A percentile compares a stretch with the other conserved stretches of the same genome.
Conservation (phyloP, 2,329 filamentous ascomycete species). For the Beauveria pseudobassiana region DNA sequence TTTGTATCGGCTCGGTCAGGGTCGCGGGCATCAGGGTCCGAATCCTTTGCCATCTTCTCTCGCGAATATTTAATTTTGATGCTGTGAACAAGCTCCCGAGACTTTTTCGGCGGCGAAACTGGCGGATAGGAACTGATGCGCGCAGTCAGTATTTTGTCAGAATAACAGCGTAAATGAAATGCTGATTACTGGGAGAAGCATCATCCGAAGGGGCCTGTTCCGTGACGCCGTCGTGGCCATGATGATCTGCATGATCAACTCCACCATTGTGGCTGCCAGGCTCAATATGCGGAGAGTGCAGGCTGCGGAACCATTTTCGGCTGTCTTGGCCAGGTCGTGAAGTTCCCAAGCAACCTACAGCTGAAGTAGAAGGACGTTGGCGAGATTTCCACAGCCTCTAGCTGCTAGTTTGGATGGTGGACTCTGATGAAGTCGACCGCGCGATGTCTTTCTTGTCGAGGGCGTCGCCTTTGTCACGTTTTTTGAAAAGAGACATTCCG, state of each 20-base stretch:
- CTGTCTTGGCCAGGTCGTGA: constrained; percentile 2
- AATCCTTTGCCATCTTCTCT: constrained; percentile 14
- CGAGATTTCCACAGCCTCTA: constrained; percentile 22
- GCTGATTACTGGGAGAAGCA: background rate
- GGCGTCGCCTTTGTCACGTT: constrained; percentile 7
- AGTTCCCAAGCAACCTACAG: constrained; percentile 4
- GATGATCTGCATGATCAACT: background rate
- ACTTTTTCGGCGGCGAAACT: constrained; percentile 19
- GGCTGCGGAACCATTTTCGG: constrained; percentile 9
- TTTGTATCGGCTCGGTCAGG: background rate
- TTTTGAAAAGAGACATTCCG: constrained; percentile 10
- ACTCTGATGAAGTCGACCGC: background rate
- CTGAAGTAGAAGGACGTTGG: constrained; percentile 12
- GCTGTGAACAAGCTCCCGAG: constrained; percentile 24
- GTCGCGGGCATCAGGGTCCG: background rate
- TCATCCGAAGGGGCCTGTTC: background rate
- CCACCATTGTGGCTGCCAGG: background rate
- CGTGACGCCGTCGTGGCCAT: background rate
- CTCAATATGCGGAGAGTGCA: background rate
- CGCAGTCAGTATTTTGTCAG: constrained; percentile 12
- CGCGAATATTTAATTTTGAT: constrained; percentile 21
- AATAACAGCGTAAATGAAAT: background rate
- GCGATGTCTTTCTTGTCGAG: constrained; percentile 4
- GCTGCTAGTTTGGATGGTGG: constrained; percentile 16
- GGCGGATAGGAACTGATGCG: constrained; percentile 1